Conservation (phyloP, 352 stramenopile species). For the Stramenopiles sp. region DNA sequence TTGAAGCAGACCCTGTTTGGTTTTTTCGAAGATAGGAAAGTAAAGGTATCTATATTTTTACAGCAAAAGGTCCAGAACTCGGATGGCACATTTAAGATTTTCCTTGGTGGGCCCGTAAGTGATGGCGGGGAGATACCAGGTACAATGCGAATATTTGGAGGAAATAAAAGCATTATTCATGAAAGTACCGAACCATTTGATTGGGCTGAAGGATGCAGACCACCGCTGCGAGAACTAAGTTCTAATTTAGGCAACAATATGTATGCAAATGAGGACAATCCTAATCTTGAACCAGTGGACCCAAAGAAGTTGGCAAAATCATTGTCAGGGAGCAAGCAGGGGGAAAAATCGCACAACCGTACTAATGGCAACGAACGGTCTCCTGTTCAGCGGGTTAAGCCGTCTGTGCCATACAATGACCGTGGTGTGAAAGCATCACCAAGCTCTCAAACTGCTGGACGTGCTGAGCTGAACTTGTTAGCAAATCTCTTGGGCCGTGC, state of each 20-base stretch:
- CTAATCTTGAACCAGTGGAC: neutral
- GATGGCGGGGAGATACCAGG: conserved; percentile 43
- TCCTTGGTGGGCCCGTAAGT: conserved; percentile 45
- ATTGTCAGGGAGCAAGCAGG: too few species aligned
- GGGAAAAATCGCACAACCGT: too few species aligned
- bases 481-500: conserved; percentile 45
- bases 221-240: conserved; percentile 15
- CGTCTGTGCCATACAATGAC: conserved; percentile 35
- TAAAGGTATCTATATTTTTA: conserved; percentile 70
- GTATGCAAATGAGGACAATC: conserved; percentile 11
- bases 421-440: neutral
- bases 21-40: conserved; percentile 66
- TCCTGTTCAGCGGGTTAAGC: conserved; percentile 44
- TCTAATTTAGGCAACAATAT: conserved; percentile 19
- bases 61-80: conserved; percentile 56
- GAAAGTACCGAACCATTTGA: neutral
- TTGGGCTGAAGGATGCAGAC: neutral
- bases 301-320: too few species aligned
- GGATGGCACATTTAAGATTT: conserved; percentile 52
- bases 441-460: neutral
- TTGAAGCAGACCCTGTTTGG: conserved; percentile 56
- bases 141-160: conserved; percentile 32
- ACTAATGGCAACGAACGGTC: conserved; percentile 20
- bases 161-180: neutral
- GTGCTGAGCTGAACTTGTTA: conserved; percentile 47